These are phyloP conservation scores for Magnaporthiopsis poae DNA, from an alignment of 2,329 filamentous ascomycete species.

Conservation along the genomic window DNA sequence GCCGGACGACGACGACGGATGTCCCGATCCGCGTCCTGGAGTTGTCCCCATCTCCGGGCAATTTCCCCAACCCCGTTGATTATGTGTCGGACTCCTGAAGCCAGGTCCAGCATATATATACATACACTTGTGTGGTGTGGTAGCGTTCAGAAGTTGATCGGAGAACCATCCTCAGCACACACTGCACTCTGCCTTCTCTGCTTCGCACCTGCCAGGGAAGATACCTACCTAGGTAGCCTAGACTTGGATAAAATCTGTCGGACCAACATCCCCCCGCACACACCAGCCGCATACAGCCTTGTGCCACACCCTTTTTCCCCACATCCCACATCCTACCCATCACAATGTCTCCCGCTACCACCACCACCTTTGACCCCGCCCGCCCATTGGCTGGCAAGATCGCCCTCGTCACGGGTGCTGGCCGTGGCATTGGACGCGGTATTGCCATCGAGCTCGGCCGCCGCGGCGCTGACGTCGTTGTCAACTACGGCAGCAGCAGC, in stretches of 20 bases:
- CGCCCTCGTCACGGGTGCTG: conserved; percentile 54
- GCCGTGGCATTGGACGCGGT: conserved; percentile 56
- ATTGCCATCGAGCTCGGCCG: conserved; percentile 58
- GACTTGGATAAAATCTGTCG: background rate
- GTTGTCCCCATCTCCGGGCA: background rate
- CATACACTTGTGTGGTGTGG: background rate
- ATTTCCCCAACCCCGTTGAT: background rate
- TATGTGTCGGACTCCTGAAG: background rate
- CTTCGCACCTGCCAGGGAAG: background rate
- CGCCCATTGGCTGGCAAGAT: conserved; percentile 36
- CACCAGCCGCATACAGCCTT: no score
- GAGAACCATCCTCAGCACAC: background rate
- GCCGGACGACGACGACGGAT: background rate
- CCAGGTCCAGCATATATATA: background rate
- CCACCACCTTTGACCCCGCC: conserved; percentile 7
- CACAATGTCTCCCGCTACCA: conserved; percentile 11
- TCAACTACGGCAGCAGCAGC: conserved; percentile 55
- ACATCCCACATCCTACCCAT: background rate
- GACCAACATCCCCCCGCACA: background rate
- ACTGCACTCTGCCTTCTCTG: background rate
- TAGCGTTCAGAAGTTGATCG: background rate
- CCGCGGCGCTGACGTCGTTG: conserved; percentile 53
- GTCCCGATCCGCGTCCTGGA: background rate
- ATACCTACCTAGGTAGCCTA: background rate
- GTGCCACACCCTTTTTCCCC: background rate